Evolutionary conservation across 2,329 filamentous ascomycete species (phyloP).

Genomic region (Colletotrichum camelliae): DNA sequence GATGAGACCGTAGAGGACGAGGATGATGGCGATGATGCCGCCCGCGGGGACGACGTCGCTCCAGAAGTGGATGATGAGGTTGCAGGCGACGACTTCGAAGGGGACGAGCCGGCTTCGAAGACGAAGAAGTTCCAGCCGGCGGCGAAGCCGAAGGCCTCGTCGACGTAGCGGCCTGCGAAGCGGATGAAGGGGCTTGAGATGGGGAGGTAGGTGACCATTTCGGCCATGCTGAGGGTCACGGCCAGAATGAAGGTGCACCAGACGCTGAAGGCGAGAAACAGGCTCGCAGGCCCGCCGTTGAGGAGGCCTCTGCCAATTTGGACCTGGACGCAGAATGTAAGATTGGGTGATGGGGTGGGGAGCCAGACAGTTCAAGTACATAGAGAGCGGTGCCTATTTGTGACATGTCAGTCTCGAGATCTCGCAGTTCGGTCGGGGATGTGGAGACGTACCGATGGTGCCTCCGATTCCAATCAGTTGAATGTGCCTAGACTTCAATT

Average conservation of each 20-base stretch:
- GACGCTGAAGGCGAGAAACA: slow-evolving; percentile 65
- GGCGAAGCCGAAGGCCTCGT: slow-evolving; percentile 76
- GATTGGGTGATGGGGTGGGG: not conserved
- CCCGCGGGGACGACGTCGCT: slow-evolving; percentile 63
- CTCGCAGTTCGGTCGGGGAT: slow-evolving; percentile 38
- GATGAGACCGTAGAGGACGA: slow-evolving; percentile 55
- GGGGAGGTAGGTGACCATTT: slow-evolving; percentile 79
- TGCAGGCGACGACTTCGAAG: slow-evolving; percentile 71
- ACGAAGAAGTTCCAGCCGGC: slow-evolving; percentile 79
- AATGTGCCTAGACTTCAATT: slow-evolving; percentile 61
- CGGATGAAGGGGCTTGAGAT: slow-evolving; percentile 81
- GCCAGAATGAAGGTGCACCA: slow-evolving; percentile 68
- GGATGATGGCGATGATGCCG: slow-evolving; percentile 63
- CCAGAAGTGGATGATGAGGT: slow-evolving; percentile 69
- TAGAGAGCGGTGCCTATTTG: slow-evolving; percentile 15
- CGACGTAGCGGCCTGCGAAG: slow-evolving; percentile 77
- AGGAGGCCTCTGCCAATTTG: slow-evolving; percentile 64
- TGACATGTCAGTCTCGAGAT: not conserved
- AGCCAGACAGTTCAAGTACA: not conserved
- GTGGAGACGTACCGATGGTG: slow-evolving; percentile 67
- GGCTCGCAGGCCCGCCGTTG: slow-evolving; percentile 62
- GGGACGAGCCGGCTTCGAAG: slow-evolving; percentile 71
- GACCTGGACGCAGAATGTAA: slow-evolving; percentile 36
- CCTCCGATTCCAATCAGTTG: slow-evolving; percentile 68
- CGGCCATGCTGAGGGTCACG: slow-evolving; percentile 68